Conservation (phyloP, 306 rosid genomes). For the Cucumis sativus region DNA sequence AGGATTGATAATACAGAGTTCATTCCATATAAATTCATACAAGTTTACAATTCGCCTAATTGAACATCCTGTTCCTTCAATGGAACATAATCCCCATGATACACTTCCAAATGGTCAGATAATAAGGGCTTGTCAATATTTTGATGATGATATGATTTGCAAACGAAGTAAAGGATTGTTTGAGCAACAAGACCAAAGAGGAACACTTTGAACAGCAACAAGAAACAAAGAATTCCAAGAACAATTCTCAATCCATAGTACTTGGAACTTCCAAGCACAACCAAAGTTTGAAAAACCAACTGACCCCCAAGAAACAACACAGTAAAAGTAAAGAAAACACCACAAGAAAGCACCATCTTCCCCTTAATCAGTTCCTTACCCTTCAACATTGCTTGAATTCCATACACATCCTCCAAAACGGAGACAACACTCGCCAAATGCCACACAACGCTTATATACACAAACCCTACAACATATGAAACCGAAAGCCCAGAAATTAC, state of each 20-base stretch:
- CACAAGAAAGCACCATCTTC: conserved; percentile 7
- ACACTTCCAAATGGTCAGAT: conserved; percentile 14
- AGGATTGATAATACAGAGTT: neutral
- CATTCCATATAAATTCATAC: neutral
- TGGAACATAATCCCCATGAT: conserved; percentile 15
- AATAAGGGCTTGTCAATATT: conserved; percentile 12
- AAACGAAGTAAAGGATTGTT: conserved; percentile 18
- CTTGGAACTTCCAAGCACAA: neutral
- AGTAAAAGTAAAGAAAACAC: neutral
- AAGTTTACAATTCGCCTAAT: conserved; percentile 4
- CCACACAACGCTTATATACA: conserved; percentile 15
- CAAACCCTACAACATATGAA: conserved; percentile 4
- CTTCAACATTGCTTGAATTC: conserved; percentile 15
- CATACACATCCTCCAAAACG: conserved; percentile 13
- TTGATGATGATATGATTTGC: conserved; percentile 19
- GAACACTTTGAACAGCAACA: conserved; percentile 1
- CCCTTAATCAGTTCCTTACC: conserved; percentile 14
- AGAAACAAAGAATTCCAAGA: conserved; percentile 7
- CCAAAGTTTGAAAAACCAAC: neutral
- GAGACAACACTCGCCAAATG: conserved; percentile 15
- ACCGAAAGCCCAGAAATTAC: neutral
- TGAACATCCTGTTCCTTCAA: conserved; percentile 11
- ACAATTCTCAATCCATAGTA: neutral
- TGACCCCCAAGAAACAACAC: neutral
- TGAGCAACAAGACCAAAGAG: conserved; percentile 18